phyloP scores from a whole-genome alignment of 2,329 filamentous ascomycete species.

The Xylariaceae sp. region DNA sequence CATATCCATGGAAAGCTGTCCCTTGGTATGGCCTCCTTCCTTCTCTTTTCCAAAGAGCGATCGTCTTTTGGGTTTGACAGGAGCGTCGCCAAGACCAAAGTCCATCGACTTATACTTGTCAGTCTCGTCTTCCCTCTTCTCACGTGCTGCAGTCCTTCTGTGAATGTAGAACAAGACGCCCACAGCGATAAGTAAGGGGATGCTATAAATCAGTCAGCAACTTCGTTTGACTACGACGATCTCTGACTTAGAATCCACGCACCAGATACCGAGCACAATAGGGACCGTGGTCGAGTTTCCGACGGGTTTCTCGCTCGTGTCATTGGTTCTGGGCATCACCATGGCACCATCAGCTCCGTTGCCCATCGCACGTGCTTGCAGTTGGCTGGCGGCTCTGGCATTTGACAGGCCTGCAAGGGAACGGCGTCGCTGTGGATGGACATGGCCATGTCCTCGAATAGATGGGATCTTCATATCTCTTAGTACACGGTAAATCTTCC shows the following conservation, averaged over 20 bases:
- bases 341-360: constrained; percentile 6
- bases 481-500: constrained; percentile 1
- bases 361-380: constrained; percentile 9
- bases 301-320: constrained; percentile 58
- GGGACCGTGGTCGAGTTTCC: constrained; percentile 55
- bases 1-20: constrained; percentile 67
- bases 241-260: constrained; percentile 37
- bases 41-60: constrained; percentile 55
- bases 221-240: not conserved
- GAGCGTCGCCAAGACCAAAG: constrained; percentile 70
- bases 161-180: constrained; percentile 73
- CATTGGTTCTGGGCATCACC: constrained; percentile 23
- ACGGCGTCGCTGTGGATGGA: constrained; percentile 16
- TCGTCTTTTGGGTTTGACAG: constrained; percentile 39
- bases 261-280: constrained; percentile 67
- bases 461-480: constrained; percentile 17
- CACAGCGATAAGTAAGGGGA: constrained; percentile 67
- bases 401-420: constrained; percentile 14
- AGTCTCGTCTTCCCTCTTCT: constrained; percentile 71
- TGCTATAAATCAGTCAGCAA: constrained; percentile 44
- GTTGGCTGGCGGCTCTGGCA: constrained; percentile 8
- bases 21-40: constrained; percentile 34
- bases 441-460: constrained; percentile 21
- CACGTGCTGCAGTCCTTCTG: constrained; percentile 67
- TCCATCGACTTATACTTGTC: constrained; percentile 90